Base-by-base conservation (phyloP, 202 grass and related monocot genomes). In the Cymbopogon flexuosus region DNA sequence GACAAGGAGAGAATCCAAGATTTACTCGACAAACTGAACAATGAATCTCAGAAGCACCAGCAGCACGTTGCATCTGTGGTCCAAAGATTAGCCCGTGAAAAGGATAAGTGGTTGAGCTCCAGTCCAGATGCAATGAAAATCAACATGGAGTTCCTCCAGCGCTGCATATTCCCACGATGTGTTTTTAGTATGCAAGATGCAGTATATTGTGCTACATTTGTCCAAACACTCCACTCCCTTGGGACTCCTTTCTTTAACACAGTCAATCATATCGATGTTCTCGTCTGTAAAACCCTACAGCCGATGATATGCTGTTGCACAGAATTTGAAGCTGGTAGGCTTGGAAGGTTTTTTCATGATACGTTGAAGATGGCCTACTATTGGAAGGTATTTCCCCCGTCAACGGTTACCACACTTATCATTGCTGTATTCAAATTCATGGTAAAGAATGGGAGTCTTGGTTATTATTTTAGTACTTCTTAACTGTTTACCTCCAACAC, bases 1-100 rank as follows among this genome's bases (percentile, higher is more conserved):
- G 96, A 98, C 66, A 98, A 98, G 83, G 96, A 98, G 82, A 91
- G 91, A 49, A 93, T 98, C 84, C 96, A 98, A 83, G 96, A 98
- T 79, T 80, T 98, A 81, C 86, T 98, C 31, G 96, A 95, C 73
- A 95, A 86, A 89, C 89, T 94, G 71, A 87, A 79, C 42, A 73
- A 77, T 80, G 96, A 98, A 86, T 93, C 91, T 78, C 76, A 89
- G 46, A 95, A 93, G 92, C 96, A 98, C 67, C 85, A 95, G 41
- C 87, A 88, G 6, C 96, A 98, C 21, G 76, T 95, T 73, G 81
- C 70, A 65, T 98, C 96, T 34, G 92, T 98, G 69, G 77, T 68
- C 66, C 92, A 88, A 85, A 92, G 92, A 61, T 90, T 98, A 85
- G 43, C 65, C 75, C 82, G 80, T 78, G 92, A 98, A 84, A 98